These are phyloP conservation scores for Leucocoprinus gongylophorus DNA, from an alignment of 1,284 basidiomycete genomes.

Conservation along the genomic window DNA sequence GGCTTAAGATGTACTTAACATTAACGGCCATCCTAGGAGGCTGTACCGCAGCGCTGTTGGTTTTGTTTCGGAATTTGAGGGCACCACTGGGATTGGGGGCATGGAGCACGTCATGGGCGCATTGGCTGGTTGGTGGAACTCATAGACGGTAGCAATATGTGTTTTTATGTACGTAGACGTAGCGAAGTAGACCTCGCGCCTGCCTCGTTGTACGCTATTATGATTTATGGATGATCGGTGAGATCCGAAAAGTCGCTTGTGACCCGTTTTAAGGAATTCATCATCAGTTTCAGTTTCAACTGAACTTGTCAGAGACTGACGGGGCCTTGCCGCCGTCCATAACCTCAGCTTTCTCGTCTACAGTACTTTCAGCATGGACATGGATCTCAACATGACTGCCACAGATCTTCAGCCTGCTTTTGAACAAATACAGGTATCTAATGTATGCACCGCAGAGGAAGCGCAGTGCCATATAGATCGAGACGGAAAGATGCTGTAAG, in stretches of 20 bases:
- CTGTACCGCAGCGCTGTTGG: conserved; percentile 57
- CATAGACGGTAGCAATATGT: conserved; percentile 32
- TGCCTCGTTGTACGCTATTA: conserved; percentile 5
- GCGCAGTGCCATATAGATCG: not conserved
- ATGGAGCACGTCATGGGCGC: conserved; percentile 51
- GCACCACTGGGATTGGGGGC: conserved; percentile 45
- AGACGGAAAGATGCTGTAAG: conserved; percentile 68
- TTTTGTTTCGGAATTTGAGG: conserved; percentile 60
- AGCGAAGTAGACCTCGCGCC: conserved; percentile 10
- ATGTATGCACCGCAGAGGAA: conserved; percentile 9
- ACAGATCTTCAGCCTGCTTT: conserved; percentile 32
- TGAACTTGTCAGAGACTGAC: no score
- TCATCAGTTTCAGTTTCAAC: not conserved
- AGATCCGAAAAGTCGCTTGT: conserved; percentile 35
- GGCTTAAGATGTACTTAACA: conserved; percentile 62
- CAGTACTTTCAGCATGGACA: conserved; percentile 49
- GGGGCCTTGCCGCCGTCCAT: no score
- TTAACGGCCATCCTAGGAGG: conserved; percentile 65
- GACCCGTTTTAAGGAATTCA: conserved; percentile 5
- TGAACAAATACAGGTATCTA: conserved; percentile 27
- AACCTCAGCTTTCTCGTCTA: not conserved
- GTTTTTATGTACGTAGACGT: conserved; percentile 11
- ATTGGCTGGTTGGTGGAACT: conserved; percentile 48
- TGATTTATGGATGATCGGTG: conserved; percentile 19
- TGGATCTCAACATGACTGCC: conserved; percentile 64